These are phyloP conservation scores for Stropharia rugosoannulata DNA, from an alignment of 768 basidiomycete species.

Conservation along the genomic window DNA sequence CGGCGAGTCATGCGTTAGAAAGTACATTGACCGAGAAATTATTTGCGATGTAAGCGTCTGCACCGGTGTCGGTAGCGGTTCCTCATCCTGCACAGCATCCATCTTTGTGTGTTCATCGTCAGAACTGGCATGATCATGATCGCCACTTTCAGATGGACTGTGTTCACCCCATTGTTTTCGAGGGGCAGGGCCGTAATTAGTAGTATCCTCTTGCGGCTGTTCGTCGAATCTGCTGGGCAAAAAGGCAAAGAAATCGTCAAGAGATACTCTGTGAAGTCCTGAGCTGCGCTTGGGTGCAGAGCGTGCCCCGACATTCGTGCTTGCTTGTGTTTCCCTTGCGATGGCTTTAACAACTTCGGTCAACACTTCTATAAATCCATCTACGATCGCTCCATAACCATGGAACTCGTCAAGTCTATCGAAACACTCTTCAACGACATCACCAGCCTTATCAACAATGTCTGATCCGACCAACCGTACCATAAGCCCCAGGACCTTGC, in stretches of 20 bases:
- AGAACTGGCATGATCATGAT: neutral
- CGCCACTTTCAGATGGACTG: constrained; percentile 15
- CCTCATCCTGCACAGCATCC: constrained; percentile 37
- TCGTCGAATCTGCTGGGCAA: constrained; percentile 47
- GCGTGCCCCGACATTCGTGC: constrained; percentile 12
- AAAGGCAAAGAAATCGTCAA: constrained; percentile 67
- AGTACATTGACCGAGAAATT: constrained; percentile 82
- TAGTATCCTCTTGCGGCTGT: constrained; percentile 34
- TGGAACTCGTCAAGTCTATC: constrained; percentile 96
- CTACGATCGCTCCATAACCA: constrained; percentile 84
- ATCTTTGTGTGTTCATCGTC: constrained; percentile 17
- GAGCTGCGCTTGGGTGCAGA: constrained; percentile 19
- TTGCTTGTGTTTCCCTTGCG: constrained; percentile 46
- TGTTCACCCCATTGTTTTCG: constrained; percentile 53
- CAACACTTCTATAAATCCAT: constrained; percentile 85
- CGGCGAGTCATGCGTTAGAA: constrained; percentile 88
- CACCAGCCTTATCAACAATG: constrained; percentile 86
- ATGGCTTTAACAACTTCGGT: constrained; percentile 83
- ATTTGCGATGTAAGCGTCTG: constrained; percentile 84
- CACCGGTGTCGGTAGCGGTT: constrained; percentile 59
- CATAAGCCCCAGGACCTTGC: constrained; percentile 83
- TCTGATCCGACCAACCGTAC: constrained; percentile 84
- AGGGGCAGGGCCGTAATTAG: constrained; percentile 61
- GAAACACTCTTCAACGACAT: constrained; percentile 97
- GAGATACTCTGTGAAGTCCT: constrained; percentile 22